Conservation (phyloP, 2,329 filamentous ascomycete genomes). For the Neurospora crassa region DNA sequence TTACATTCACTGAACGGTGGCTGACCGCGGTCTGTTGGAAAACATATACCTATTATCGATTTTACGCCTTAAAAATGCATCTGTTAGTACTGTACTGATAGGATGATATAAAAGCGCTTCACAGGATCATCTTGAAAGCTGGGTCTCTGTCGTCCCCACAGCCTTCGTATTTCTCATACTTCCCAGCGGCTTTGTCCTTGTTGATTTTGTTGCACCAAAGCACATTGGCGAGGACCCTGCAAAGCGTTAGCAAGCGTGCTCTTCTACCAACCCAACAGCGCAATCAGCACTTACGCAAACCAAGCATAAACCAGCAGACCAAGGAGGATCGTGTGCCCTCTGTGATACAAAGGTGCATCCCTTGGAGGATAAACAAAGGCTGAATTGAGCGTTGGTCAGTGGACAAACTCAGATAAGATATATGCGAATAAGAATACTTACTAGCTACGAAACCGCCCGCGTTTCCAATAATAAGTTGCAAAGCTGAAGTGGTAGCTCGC, state of each 20-base stretch:
- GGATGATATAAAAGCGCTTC: background rate
- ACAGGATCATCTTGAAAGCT: constrained; percentile 50
- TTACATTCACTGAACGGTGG: background rate
- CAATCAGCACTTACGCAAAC: constrained; percentile 46
- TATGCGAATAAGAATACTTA: constrained; percentile 21
- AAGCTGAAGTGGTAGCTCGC: constrained; percentile 53
- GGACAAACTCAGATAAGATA: constrained; percentile 19
- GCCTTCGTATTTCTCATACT: constrained; percentile 46
- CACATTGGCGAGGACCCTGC: constrained; percentile 49
- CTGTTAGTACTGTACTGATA: background rate
- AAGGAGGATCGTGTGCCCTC: constrained; percentile 52
- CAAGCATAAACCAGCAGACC: constrained; percentile 51
- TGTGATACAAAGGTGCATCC: constrained; percentile 47
- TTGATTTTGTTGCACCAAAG: constrained; percentile 55
- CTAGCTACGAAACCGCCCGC: constrained; percentile 57
- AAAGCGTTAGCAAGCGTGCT: background rate
- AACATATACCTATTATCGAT: background rate
- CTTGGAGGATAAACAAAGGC: constrained; percentile 50
- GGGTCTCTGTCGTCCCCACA: constrained; percentile 56
- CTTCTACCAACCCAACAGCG: background rate
- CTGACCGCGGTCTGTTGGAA: background rate
- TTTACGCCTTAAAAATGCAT: background rate
- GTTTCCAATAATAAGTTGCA: constrained; percentile 59
- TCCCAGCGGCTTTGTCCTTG: constrained; percentile 48
- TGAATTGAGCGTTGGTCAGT: constrained; percentile 53